A percentile compares a stretch with the other conserved stretches of the same genome.
phyloP scores from a whole-genome alignment of 164 flowering plant genomes.

The Brasenia schreberi region DNA sequence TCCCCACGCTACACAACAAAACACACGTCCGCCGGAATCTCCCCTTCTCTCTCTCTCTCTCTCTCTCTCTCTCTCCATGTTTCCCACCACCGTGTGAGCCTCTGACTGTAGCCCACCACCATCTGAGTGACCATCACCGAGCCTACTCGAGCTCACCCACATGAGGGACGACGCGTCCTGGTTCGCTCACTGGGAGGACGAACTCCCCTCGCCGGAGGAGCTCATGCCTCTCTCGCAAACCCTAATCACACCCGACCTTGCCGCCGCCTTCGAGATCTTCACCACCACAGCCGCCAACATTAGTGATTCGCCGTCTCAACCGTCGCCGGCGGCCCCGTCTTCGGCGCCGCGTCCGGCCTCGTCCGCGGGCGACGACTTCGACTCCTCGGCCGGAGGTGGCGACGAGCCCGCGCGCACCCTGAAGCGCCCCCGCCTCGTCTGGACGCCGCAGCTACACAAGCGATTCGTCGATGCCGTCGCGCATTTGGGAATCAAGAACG shows the following conservation, averaged over 20 bases:
- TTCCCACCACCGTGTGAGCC: not conserved
- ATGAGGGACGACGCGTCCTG: constrained; percentile 38
- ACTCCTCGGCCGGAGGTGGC: not conserved
- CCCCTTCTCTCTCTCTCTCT: not conserved
- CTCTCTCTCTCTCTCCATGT: not conserved
- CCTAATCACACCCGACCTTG: constrained; percentile 92
- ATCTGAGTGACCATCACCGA: not conserved
- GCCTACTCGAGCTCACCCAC: not conserved
- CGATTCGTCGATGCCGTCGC: constrained; percentile 97
- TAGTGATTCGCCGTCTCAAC: not conserved
- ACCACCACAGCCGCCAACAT: constrained; percentile 5
- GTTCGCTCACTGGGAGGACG: constrained; percentile 89
- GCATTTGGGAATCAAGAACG: constrained; percentile 94
- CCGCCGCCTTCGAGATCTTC: constrained; percentile 67
- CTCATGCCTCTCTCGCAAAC: constrained; percentile 81
- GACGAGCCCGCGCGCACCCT: constrained; percentile 85
- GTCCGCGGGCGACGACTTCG: not conserved
- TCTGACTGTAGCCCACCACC: no score
- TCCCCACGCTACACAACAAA: not conserved
- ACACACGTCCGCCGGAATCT: not conserved
- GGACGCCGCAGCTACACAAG: constrained; percentile 99
- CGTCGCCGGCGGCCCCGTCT: constrained; percentile 4
- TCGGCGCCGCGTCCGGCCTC: constrained; percentile 12
- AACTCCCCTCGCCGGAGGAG: constrained; percentile 85
- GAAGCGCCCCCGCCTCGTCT: constrained; percentile 86